Evolutionary conservation across 108 stramenopile genomes (phyloP).

Genomic region (Pseudonitzschia delicatissima): DNA sequence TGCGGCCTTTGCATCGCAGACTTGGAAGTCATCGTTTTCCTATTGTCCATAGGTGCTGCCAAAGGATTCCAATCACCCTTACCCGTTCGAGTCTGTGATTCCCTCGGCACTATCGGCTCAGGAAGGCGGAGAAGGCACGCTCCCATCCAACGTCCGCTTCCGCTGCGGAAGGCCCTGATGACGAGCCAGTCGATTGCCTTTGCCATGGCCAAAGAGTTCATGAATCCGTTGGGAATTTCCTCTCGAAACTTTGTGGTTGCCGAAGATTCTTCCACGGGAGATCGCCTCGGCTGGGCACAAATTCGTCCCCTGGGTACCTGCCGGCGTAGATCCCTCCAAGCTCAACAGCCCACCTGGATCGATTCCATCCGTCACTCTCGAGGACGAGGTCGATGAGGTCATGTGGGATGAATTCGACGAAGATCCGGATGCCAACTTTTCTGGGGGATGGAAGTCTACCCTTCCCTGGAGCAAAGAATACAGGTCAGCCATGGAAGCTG

Average conservation of each 20-base stretch:
- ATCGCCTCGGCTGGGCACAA: slow-evolving; percentile 45
- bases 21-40: too few relatives aligned
- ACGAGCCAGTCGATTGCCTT: slow-evolving; percentile 23
- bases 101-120: too few relatives aligned
- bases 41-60: too few relatives aligned
- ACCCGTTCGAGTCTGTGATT: too few relatives aligned
- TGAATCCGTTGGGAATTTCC: slow-evolving; percentile 44
- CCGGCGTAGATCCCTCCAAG: background rate
- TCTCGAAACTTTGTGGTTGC: slow-evolving; percentile 32
- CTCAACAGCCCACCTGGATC: slow-evolving; percentile 1
- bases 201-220: slow-evolving; percentile 37
- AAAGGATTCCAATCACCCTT: too few relatives aligned
- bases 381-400: slow-evolving; percentile 34
- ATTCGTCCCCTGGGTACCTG: slow-evolving; percentile 30
- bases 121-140: too few relatives aligned
- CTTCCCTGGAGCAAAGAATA: slow-evolving; percentile 51
- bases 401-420: slow-evolving; percentile 54
- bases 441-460: slow-evolving; percentile 31
- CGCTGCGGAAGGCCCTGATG: slow-evolving; percentile 13
- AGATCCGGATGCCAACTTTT: slow-evolving; percentile 31
- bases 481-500: slow-evolving; percentile 12
- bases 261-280: slow-evolving; percentile 11
- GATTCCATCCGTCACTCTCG: slow-evolving; percentile 1
- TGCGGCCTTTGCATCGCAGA: too few relatives aligned
- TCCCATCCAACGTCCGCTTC: slow-evolving; percentile 3